Conservation (phyloP, 2,329 filamentous ascomycete genomes). For the Macrophomina phaseolina region DNA sequence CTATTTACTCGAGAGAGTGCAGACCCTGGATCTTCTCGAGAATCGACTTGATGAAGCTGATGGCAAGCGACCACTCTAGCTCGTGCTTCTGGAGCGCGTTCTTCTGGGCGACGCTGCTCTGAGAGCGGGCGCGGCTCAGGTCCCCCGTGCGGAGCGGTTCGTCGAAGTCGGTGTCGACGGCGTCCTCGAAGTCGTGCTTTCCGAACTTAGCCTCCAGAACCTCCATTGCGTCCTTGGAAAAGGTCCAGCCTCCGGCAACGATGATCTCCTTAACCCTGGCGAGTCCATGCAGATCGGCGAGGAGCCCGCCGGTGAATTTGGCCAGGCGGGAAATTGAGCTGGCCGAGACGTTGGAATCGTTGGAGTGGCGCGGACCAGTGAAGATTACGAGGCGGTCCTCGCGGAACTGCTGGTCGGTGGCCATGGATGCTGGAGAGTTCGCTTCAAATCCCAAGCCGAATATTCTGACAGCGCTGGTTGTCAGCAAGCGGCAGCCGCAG, state of each 20-base stretch:
- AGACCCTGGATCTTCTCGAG: slow-evolving; percentile 34
- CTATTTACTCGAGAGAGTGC: slow-evolving; percentile 39
- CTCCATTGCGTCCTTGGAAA: slow-evolving; percentile 8
- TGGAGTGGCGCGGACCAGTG: not conserved
- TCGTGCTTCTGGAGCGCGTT: not conserved
- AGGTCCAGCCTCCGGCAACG: slow-evolving; percentile 36
- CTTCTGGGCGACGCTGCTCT: slow-evolving; percentile 11
- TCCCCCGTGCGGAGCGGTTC: slow-evolving; percentile 20
- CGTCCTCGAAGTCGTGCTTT: slow-evolving; percentile 16
- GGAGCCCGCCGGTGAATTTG: slow-evolving; percentile 30
- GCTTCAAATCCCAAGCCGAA: too few relatives aligned
- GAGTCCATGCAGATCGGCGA: slow-evolving; percentile 27
- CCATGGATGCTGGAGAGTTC: not conserved
- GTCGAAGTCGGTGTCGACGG: not conserved
- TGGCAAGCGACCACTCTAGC: slow-evolving; percentile 33
- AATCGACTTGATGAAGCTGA: slow-evolving; percentile 32
- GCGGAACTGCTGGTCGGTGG: not conserved
- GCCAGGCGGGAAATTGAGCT: slow-evolving; percentile 5
- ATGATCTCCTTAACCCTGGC: slow-evolving; percentile 35
- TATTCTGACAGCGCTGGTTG: too few relatives aligned
- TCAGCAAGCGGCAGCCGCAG: not conserved
- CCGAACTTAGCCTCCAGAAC: slow-evolving; percentile 10
- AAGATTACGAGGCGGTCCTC: slow-evolving; percentile 5
- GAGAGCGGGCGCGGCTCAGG: slow-evolving; percentile 24
- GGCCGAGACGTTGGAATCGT: not conserved